These are phyloP conservation scores for Persicaria tinctoria DNA, from an alignment of 148 eudicot species.

Conservation along the genomic window DNA sequence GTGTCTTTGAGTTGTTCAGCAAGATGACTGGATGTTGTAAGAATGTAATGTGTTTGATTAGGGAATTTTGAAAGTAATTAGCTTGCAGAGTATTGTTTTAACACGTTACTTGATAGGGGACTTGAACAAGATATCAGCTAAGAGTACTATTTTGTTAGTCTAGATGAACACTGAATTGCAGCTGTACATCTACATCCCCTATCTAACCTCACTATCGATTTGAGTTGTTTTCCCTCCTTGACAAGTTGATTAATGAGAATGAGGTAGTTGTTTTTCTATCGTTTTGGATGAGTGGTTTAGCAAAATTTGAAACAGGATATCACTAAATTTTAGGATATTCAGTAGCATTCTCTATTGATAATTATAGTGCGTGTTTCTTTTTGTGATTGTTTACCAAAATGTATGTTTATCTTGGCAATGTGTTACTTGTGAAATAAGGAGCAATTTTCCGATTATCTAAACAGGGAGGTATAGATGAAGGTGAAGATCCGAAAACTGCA, in stretches of 20 bases:
- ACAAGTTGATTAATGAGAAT: neutral
- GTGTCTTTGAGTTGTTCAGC: conserved; percentile 2
- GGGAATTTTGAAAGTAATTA: neutral
- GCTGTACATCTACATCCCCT: neutral
- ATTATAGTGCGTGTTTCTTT: neutral
- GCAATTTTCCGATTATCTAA: conserved; percentile 12
- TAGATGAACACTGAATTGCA: neutral
- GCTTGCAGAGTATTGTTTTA: neutral
- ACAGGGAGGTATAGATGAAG: conserved; percentile 91
- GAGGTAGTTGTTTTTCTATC: neutral
- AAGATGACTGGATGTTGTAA: neutral
- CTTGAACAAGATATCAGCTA: neutral
- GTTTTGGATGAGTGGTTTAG: neutral
- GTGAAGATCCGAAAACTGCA: conserved; percentile 74
- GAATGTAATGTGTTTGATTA: neutral
- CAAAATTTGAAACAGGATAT: neutral
- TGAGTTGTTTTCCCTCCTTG: neutral
- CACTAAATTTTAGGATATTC: neutral
- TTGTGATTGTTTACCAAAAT: neutral
- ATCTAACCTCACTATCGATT: neutral
- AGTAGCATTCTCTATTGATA: neutral
- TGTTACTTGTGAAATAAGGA: neutral
- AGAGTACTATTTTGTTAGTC: neutral
- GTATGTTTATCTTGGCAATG: neutral
- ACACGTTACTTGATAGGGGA: neutral